Percentiles rank a stretch among this genome's conserved stretches.
Evolutionary conservation across 805 yeast genomes (phyloP).

Genomic region (Sugiyamaella americana): DNA sequence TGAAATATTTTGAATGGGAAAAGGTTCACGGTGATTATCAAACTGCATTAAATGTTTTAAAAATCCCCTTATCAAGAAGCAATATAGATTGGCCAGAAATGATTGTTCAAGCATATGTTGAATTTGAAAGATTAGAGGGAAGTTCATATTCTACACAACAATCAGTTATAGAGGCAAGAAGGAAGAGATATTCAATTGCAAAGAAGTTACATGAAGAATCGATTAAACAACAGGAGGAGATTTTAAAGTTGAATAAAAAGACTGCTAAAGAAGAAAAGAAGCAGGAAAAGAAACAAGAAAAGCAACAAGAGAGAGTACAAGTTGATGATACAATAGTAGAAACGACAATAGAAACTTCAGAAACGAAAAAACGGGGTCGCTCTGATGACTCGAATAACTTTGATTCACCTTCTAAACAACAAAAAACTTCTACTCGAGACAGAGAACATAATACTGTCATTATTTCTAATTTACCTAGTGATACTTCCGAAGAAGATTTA

Average conservation of each 20-base stretch:
- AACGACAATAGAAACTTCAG: no score
- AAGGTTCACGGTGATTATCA: constrained; percentile 24
- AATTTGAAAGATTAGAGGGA: constrained; percentile 36
- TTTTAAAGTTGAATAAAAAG: no score
- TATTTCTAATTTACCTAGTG: constrained; percentile 43
- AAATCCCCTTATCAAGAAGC: constrained; percentile 28
- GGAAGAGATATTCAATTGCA: constrained; percentile 4
- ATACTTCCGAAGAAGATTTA: constrained; percentile 37
- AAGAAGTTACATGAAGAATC: not conserved
- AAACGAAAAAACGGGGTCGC: no score
- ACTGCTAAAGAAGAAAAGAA: not conserved
- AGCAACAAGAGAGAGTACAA: not conserved
- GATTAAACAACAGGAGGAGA: not conserved
- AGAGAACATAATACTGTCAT: constrained; percentile 56
- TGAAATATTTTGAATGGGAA: constrained; percentile 40
- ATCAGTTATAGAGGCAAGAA: constrained; percentile 16
- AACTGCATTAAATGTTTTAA: constrained; percentile 29
- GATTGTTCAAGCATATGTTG: constrained; percentile 40
- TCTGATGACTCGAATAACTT: constrained; percentile 5
- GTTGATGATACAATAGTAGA: no score
- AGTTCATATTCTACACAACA: constrained; percentile 21
- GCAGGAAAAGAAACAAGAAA: not conserved
- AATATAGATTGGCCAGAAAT: constrained; percentile 45
- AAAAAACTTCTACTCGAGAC: constrained; percentile 33
- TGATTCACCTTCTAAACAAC: constrained; percentile 7